Conservation (phyloP, 139 green algal species). For the Mychonastes homosphaera region DNA sequence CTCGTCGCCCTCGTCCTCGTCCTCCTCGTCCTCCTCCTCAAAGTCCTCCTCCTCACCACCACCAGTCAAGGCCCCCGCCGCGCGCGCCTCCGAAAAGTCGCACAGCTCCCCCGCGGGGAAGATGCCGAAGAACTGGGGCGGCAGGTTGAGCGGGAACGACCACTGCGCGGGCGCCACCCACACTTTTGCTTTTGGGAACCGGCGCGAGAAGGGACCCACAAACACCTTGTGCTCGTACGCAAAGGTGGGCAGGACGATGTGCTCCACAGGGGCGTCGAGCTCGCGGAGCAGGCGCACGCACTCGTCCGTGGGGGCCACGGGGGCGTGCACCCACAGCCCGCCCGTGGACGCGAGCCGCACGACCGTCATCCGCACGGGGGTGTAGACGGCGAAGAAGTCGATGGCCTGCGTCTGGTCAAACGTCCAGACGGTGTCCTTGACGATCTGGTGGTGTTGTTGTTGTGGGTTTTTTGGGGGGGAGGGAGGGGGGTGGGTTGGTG, state of each 20-base stretch:
- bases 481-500: background rate
- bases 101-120: conserved; percentile 51
- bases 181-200: conserved; percentile 73
- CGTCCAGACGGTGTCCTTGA: conserved; percentile 58
- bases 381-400: conserved; percentile 60
- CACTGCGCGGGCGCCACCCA: conserved; percentile 48
- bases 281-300: conserved; percentile 54
- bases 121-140: conserved; percentile 71
- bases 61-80: background rate
- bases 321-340: conserved; percentile 77
- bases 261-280: conserved; percentile 59
- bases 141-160: conserved; percentile 74
- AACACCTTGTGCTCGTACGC: conserved; percentile 93
- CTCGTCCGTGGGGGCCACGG: conserved; percentile 71
- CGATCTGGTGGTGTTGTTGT: conserved; percentile 32
- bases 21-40: too few species aligned
- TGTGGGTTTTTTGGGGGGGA: background rate
- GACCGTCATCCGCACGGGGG: conserved; percentile 74
- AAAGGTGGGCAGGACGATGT: conserved; percentile 81
- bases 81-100: conserved; percentile 1
- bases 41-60: background rate
- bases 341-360: conserved; percentile 67
- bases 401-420: conserved; percentile 80
- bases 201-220: conserved; percentile 64
- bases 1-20: conserved; percentile 3